A percentile compares a stretch with the other conserved stretches of the same genome.
These are phyloP conservation scores for Dothideomycetes sp. DNA, from an alignment of 2,329 filamentous ascomycete genomes.

Conservation along the genomic window DNA sequence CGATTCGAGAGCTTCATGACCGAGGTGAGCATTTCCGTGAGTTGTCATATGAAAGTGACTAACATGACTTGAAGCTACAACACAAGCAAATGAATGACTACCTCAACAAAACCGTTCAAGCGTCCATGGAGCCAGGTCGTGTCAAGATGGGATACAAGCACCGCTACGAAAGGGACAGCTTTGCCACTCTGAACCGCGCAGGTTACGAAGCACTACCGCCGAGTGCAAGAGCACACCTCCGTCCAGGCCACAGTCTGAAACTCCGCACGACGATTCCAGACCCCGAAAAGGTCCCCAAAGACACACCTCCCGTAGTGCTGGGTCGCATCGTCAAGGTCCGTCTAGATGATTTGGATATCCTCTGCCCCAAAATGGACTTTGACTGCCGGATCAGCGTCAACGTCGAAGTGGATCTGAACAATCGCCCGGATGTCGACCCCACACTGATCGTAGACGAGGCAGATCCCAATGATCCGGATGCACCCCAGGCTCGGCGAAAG, in stretches of 20 bases:
- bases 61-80: constrained; percentile 60
- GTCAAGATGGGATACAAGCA: constrained; percentile 70
- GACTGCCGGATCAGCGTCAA: constrained; percentile 94
- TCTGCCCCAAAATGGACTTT: constrained; percentile 64
- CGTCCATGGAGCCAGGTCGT: constrained; percentile 39
- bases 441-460: constrained; percentile 37
- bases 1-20: constrained; percentile 86
- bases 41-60: background rate
- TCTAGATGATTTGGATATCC: constrained; percentile 79
- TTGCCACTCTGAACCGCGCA: constrained; percentile 60
- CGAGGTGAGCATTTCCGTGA: constrained; percentile 46
- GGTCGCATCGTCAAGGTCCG: constrained; percentile 85
- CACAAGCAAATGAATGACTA: constrained; percentile 77
- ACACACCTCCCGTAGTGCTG: constrained; percentile 48
- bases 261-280: constrained; percentile 39
- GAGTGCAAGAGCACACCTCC: constrained; percentile 28
- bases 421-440: constrained; percentile 48
- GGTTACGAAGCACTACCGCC: constrained; percentile 49
- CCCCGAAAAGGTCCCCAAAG: constrained; percentile 47
- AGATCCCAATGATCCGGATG: constrained; percentile 28
- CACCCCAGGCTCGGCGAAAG: constrained; percentile 43
- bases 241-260: constrained; percentile 46
- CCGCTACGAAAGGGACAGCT: constrained; percentile 70
- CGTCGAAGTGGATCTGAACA: constrained; percentile 66
- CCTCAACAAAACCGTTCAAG: constrained; percentile 58